Evolutionary conservation across 139 green algal species (phyloP), one percentile per base, ranked within the genome.

Genomic region (Haematococcus lacustris): DNA sequence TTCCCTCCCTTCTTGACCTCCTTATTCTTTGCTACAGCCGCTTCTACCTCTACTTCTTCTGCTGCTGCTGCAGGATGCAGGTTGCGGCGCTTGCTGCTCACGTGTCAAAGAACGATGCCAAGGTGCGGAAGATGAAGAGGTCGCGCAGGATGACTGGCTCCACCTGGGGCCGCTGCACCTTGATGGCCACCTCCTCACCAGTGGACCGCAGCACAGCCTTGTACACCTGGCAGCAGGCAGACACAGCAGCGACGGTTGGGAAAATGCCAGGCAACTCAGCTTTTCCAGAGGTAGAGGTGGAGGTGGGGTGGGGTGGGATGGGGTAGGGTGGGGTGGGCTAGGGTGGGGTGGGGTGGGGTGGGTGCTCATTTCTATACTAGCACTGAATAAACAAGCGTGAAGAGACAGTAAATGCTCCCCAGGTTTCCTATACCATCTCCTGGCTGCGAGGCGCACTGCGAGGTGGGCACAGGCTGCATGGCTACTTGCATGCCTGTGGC

Each of bases 81-180:
- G n/a, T n/a, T n/a, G n/a, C n/a, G n/a, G n/a, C n/a, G n/a, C n/a
- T n/a, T 43, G 62, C 62, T 50, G 43, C 67, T 72, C 67, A 62
- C 38, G 74, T 57, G 76, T 94, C 94, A 78, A 97, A 75, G 68
- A 94, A 84, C 21, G 66, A 71, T 25, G 86, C 93, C 30, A 98
- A 76, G 0, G 71, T 76, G 41, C 95, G 81, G 88, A 98, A 98
- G 60, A 99, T 88, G 77, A 94, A 91, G 34, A 98, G 89, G 84
- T 98, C 95, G 13, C 89, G 81, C 30, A 94, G 84, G 78, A 99
- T 97, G 80, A 91, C 73, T 3, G 94, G 94, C 84, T 97, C 92
- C 66, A 99, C 92, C 21, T 86, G 88, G 0, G 95, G 94, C 1
- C 94, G 86, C 80, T 97, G 93, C 76, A 99, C 93, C 84, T 99